Evolutionary conservation across 2,329 filamentous ascomycete genomes (phyloP), one percentile per base, ranked within the genome.

Genomic region (Monosporascus sp.): DNA sequence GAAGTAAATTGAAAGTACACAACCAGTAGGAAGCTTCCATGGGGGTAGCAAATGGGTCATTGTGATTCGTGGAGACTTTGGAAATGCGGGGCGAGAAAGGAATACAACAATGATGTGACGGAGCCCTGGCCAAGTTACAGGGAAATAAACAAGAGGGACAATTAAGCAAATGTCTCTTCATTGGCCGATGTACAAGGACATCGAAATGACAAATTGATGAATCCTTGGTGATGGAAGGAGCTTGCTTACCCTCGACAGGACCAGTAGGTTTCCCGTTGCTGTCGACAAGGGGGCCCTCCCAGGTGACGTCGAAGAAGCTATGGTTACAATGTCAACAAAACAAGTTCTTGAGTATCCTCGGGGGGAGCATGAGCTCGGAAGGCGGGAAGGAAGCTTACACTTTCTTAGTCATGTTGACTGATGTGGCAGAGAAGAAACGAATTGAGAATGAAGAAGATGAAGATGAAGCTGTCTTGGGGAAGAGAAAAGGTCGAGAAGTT

Each of bases 351-450:
- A 31, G 20, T 24, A 20, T 22, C 14, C 22, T 44, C 20, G 31
- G 31, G 9, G 11, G 14, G 31, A 11, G 31, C 31, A 35, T 2
- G 31, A 46, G 37, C 27, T 17, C 7, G 19, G 27, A 27, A 57
- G 27, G 52, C 24, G 50, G 19, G 22, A 63, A 58, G 52, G 68
- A 56, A 54, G 81, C 85, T 78, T 79, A 90, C 77, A 85, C 85
- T 72, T 87, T 85, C 72, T 83, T 75, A 70, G 79, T 76, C 91
- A 96, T 96, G 74, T 80, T 86, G 79, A 81, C 76, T 68, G 86
- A 75, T 72, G 88, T 79, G 68, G 83, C 78, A 57, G 73, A 76
- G 65, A 78, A 81, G 65, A 73, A 76, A 64, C 76, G 72, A 60
- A 69, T 59, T 49, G 62, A 60, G 58, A 66, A 63, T 56, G 68